Base-by-base conservation (phyloP, 2,329 filamentous ascomycete species). In the Ceratocystiopsis sp. region DNA sequence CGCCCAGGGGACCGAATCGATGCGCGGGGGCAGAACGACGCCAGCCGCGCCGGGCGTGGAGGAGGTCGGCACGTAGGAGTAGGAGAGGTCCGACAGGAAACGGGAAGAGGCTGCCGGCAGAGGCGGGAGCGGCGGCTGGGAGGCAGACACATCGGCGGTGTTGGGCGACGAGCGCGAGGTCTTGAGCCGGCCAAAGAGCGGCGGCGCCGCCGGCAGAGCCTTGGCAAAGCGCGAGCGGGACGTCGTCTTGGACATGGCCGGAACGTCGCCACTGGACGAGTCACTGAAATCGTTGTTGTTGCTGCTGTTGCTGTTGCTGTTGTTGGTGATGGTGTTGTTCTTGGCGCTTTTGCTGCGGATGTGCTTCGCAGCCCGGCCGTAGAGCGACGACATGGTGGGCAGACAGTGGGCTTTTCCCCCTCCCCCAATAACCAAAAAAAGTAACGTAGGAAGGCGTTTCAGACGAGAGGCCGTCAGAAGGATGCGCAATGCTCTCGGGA, bases 161-260 rank as follows among this genome's bases (percentile, higher is more conserved):
- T 35, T 18, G n/a, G 35, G 25, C 5, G 40, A 13, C 16, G 42
- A 46, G 15, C 44, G 35, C 3, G 37, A 37, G 16, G 40, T 41
- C 33, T 17, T 25, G 16, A 45, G 44, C 17, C 45, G 40, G 32
- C 44, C 42, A 6, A 46, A 10, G 40, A 52, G 47, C 44, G 52
- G 48, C 29, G 62, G 57, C 42, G 71, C 66, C 44, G 63, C 60
- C 33, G 71, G 71, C 49, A 75, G 59, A 33, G 69, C 70, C 59
- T 75, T 75, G 54, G 71, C 73, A 58, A 71, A 72, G 55, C 70
- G 69, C 51, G 71, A 74, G 43, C 62, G 59, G 51, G 67, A 67
- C 50, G 45, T 57, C 45, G 42, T 42, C 34, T 32, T 46, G 40
- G 37, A 15, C 16, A 37, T 21, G 14, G 19, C 39, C 21, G 32